A percentile compares a stretch with the other conserved stretches of the same genome.
Conservation (phyloP, 2,329 filamentous ascomycete genomes). For the Fusarium proliferatum region DNA sequence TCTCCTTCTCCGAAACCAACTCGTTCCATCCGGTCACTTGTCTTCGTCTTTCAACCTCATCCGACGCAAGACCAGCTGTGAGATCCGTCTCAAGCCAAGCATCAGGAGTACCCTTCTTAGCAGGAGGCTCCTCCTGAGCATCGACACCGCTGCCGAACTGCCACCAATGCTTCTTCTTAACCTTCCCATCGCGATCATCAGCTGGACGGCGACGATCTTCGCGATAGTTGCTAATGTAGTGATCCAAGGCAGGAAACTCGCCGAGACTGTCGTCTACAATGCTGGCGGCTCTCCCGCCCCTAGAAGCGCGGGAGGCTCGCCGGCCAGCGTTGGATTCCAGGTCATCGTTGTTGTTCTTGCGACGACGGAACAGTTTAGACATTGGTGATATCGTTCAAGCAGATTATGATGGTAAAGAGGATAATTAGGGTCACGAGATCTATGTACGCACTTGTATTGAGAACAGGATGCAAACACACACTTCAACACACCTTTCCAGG, state of each 20-base stretch:
- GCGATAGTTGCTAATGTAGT: constrained; percentile 32
- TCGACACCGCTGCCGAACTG: constrained; percentile 18
- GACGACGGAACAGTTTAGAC: constrained; percentile 25
- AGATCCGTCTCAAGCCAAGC: constrained; percentile 28
- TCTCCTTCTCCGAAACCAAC: constrained; percentile 25
- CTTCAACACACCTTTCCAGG: background rate
- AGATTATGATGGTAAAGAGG: background rate
- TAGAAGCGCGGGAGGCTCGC: constrained; percentile 24
- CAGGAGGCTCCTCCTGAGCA: background rate
- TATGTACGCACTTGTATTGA: background rate
- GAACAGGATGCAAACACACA: background rate
- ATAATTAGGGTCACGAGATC: background rate
- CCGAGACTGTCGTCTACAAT: constrained; percentile 15
- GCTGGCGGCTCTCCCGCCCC: constrained; percentile 7
- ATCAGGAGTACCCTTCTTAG: constrained; percentile 17
- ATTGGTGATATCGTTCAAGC: background rate
- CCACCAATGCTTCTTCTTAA: constrained; percentile 33
- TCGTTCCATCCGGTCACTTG: constrained; percentile 28
- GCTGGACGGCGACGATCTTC: constrained; percentile 23
- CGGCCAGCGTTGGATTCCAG: constrained; percentile 18
- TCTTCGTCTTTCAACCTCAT: constrained; percentile 17
- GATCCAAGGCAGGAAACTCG: constrained; percentile 28
- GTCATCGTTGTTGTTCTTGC: constrained; percentile 19
- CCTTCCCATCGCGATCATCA: constrained; percentile 9
- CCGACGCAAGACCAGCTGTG: constrained; percentile 4